Evolutionary conservation across 371 early-diverging fungal genomes (phyloP), one percentile per base, ranked within the genome.

Genomic region (Sporodiniella umbellata): DNA sequence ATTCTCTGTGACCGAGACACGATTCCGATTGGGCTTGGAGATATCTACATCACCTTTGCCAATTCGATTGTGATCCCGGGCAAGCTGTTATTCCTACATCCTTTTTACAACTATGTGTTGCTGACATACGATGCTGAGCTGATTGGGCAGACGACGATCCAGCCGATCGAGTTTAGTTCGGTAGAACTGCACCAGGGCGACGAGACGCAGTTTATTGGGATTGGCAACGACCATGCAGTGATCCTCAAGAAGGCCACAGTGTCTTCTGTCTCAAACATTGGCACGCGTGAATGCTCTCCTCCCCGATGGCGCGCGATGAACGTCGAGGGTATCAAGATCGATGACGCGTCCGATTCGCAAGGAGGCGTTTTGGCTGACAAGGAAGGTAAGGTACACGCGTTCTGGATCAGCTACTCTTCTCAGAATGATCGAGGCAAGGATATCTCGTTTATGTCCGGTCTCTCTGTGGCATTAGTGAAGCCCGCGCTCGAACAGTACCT

Each of bases 101-200:
- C 95, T 0, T 81, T 85, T 6, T 89, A 91, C 60, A 95, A 94
- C 75, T 87, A 86, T 62, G 84, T 85, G 4, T 65, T 96, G 10
- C 54, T 96, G 19, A 67, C 77, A 4, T 96, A 90, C 58, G 90
- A 93, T 42, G 75, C 88, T 3, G 39, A 38, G 0, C 64, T 85
- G 42, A 62, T 94, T 30, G 92, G 86, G 1, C 68, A 75, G 1
- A 90, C 95, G 3, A 86, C 88, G 8, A 88, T 92, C n/a, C 60
- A 66, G 30, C 68, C 87, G 1, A 57, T 79, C 19, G 68, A 63
- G 14, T 62, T 84, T 33, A 83, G 85, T 28, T 60, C 58, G 25
- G 59, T 57, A 18, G 59, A 66, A 4, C 68, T 93, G 7, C 72
- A 65, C n/a, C 91, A 76, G 42, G 88, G 87, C 12, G 85, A 87